These are phyloP conservation scores for Rhodomyrtus psidioides DNA, from an alignment of 441 rosid species.

Conservation along the genomic window DNA sequence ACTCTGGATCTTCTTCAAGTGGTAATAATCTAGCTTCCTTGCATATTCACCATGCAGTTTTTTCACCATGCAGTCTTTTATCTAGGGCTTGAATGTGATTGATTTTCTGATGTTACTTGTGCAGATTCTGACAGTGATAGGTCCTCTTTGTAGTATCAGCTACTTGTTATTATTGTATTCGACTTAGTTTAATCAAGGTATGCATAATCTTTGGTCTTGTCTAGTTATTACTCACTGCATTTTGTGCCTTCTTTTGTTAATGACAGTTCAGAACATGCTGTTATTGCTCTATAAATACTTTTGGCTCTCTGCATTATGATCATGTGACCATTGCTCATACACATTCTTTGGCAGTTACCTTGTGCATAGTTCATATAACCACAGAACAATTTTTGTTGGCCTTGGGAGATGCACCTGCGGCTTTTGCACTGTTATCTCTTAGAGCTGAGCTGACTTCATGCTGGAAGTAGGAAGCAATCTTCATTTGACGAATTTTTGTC, in stretches of 20 bases:
- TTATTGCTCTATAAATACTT: background rate
- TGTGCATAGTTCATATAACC: background rate
- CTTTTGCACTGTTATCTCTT: background rate
- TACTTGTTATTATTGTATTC: background rate
- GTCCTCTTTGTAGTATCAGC: conserved; percentile 34
- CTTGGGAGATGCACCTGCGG: background rate
- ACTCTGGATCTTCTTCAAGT: conserved; percentile 88
- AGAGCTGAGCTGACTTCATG: background rate
- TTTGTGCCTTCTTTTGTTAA: background rate
- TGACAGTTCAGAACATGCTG: background rate
- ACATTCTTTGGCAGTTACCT: background rate
- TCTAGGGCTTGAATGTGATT: background rate
- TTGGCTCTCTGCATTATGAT: background rate
- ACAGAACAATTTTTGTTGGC: background rate
- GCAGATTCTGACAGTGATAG: conserved; percentile 97
- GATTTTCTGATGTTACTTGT: background rate
- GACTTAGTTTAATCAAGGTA: background rate
- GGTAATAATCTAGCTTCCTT: conserved; percentile 33
- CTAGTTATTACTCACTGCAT: background rate
- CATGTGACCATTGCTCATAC: background rate
- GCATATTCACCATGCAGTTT: background rate
- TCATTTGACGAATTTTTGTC: background rate
- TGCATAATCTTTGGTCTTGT: background rate
- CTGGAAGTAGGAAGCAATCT: background rate
- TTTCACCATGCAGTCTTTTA: background rate